phyloP scores from a whole-genome alignment of 371 early-diverging fungal genomes.

The Apophysomyces elegans region DNA sequence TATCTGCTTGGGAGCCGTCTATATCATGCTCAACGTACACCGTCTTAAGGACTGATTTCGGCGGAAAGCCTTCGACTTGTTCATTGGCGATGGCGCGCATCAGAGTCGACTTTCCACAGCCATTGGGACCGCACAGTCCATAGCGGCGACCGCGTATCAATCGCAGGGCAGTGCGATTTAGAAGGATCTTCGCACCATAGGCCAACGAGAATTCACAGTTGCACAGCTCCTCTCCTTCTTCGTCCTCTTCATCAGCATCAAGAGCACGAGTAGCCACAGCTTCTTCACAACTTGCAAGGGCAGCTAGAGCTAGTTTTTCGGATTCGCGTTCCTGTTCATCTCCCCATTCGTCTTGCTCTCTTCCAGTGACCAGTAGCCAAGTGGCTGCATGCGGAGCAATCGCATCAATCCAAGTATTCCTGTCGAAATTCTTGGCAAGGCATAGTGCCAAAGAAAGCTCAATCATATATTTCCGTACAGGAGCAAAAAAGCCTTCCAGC shows the following conservation, averaged over 20 bases:
- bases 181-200: conserved; percentile 81
- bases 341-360: conserved; percentile 39
- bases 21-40: conserved; percentile 77
- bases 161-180: conserved; percentile 75
- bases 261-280: conserved; percentile 40
- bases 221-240: conserved; percentile 76
- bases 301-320: conserved; percentile 33
- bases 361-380: conserved; percentile 37
- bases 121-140: conserved; percentile 83
- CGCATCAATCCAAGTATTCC: conserved; percentile 9
- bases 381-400: conserved; percentile 41
- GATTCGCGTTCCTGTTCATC: conserved; percentile 31
- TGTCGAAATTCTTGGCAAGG: conserved; percentile 39
- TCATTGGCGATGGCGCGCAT: conserved; percentile 79
- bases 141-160: conserved; percentile 78
- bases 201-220: conserved; percentile 80
- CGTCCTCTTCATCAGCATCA: conserved; percentile 61
- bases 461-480: conserved; percentile 49
- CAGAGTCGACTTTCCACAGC: conserved; percentile 82
- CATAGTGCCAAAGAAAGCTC: conserved; percentile 44
- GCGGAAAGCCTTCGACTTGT: conserved; percentile 78
- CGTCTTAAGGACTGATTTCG: conserved; percentile 62
- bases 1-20: conserved; percentile 73
- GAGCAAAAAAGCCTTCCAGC: conserved; percentile 30
- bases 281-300: conserved; percentile 49